phyloP scores from a whole-genome alignment of 2,329 filamentous ascomycete genomes.

The Fusarium pilosicola region DNA sequence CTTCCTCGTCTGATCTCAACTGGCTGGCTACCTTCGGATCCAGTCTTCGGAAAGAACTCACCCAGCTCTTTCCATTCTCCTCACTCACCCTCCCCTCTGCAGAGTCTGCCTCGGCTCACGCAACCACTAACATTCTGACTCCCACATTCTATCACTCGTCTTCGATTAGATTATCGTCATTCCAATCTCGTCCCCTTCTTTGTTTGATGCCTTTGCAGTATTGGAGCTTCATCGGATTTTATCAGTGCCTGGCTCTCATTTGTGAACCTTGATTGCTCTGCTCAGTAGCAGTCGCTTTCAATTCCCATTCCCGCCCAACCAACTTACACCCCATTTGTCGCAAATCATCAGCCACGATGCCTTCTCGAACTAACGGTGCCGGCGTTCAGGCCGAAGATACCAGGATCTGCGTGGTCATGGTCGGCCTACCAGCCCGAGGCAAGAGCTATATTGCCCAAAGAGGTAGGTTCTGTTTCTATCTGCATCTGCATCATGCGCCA shows the following conservation, averaged over 20 bases:
- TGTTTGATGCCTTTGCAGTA: constrained; percentile 44
- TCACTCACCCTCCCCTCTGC: neutral
- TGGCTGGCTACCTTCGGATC: constrained; percentile 12
- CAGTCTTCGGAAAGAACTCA: constrained; percentile 1
- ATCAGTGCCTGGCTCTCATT: constrained; percentile 19
- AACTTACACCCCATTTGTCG: neutral
- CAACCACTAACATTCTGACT: constrained; percentile 26
- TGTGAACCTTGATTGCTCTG: constrained; percentile 17
- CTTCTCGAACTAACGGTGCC: constrained; percentile 68
- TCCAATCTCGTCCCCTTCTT: neutral
- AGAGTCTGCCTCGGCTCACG: constrained; percentile 28
- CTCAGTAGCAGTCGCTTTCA: constrained; percentile 29
- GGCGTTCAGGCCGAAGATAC: constrained; percentile 93
- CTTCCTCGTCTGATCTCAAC: constrained; percentile 26
- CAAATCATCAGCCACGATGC: constrained; percentile 49
- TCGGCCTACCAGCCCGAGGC: constrained; percentile 91
- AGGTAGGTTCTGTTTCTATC: constrained; percentile 65
- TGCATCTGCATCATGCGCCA: neutral
- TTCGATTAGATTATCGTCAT: neutral
- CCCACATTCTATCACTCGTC: neutral
- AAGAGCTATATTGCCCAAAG: constrained; percentile 99
- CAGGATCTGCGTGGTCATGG: constrained; percentile 98
- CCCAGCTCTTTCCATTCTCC: constrained; percentile 24
- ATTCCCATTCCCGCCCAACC: neutral
- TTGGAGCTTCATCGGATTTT: constrained; percentile 33